phyloP scores from a whole-genome alignment of 805 yeast species.

The Candida odintsovae region DNA sequence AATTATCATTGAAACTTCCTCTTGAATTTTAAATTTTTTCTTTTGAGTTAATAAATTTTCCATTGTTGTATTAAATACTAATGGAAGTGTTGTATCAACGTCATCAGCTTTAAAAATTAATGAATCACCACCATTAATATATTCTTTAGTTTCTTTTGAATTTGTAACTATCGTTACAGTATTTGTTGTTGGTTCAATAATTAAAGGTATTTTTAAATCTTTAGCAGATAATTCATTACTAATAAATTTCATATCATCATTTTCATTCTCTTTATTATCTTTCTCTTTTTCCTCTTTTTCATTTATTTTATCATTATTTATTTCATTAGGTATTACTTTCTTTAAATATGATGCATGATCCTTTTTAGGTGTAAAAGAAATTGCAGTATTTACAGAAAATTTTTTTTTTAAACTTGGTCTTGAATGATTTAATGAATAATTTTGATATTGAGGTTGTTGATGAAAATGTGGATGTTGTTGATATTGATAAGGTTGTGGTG shows the following conservation, averaged over 20 bases:
- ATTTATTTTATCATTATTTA: background rate
- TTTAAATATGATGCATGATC: slow-evolving; percentile 1
- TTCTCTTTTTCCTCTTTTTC: background rate
- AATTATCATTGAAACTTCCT: background rate
- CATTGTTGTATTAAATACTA: slow-evolving; percentile 9
- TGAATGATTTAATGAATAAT: background rate
- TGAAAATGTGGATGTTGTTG: background rate
- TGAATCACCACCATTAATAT: slow-evolving; percentile 1
- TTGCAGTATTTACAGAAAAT: background rate
- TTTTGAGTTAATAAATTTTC: slow-evolving; percentile 7
- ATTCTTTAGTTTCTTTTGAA: background rate
- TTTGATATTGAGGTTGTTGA: background rate
- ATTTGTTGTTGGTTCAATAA: slow-evolving; percentile 2
- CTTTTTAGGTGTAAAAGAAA: slow-evolving; percentile 4
- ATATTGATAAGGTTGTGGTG: background rate
- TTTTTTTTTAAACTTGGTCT: too few species aligned
- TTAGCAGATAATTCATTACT: background rate
- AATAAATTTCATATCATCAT: background rate
- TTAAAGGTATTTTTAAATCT: slow-evolving; percentile 4
- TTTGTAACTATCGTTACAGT: background rate
- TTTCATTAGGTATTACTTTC: background rate
- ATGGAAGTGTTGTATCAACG: slow-evolving; percentile 3
- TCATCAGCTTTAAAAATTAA: slow-evolving; percentile 2
- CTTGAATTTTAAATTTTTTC: slow-evolving; percentile 4
- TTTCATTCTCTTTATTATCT: background rate